Evolutionary conservation across 331 rosid species (phyloP), one percentile per base, ranked within the genome.

Genomic region (Malus hybrid): DNA sequence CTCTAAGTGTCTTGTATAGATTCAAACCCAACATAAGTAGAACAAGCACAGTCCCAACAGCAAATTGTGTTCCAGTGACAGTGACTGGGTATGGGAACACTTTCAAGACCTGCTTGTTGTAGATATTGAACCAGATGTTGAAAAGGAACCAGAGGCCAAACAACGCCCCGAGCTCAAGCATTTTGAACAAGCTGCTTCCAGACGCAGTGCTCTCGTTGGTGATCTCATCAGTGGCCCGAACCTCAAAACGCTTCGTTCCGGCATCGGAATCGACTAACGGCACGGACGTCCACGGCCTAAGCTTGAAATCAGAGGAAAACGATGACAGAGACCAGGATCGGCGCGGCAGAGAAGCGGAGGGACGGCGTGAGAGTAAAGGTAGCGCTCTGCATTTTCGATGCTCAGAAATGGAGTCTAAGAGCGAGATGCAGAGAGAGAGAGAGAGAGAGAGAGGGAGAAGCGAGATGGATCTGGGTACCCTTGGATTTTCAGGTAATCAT

Each of bases 71-170:
- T 7, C 65, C 65, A 20, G 93, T 89, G 44, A 95, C 72, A 4
- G 97, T 95, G 19, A 84, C 71, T 2, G 99, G 98, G 69, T 76
- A 90, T 0, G 80, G 97, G 80, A 59, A 90, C 33, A 84, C 98
- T 86, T 92, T 89, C 83, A 95, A 89, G 59, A 95, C 97, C 97
- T 95, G 97, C 77, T 95, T 95, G 80, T 92, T 95, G 81, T 89
- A 92, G 77, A 95, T 92, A 65, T 95, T 95, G 76, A 95, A 95
- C 83, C 86, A 95, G 69, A 92, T 92, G 80, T 92, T 95, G 79
- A 95, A 92, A 77, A 87, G 62, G 76, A 71, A 84, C 99, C 99
- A 95, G 13, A 95, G 81, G 16, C 89, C 92, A 71, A 95, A 89
- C 76, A 95, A 75, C 46, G 77, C 44, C 1, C 93, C 99, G 1